phyloP scores from a whole-genome alignment of 306 rosid species.

The Pyrus betulifolia region DNA sequence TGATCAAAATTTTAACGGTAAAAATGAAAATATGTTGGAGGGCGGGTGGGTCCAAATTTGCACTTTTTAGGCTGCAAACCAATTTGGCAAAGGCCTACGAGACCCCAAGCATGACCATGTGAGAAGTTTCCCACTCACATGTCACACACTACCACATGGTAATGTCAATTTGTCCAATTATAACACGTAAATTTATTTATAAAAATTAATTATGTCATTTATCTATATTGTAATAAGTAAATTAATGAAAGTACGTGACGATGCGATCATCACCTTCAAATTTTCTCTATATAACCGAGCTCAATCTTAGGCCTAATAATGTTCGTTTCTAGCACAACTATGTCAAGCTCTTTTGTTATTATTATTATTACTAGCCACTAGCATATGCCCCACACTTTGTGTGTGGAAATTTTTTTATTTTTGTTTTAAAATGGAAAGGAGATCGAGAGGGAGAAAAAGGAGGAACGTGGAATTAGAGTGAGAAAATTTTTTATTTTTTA shows the following conservation, averaged over 20 bases:
- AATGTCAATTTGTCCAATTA: neutral
- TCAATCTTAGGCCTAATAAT: neutral
- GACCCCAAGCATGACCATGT: neutral
- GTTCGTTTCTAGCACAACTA: neutral
- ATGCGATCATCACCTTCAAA: too few relatives aligned
- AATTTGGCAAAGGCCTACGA: neutral
- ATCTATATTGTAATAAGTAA: neutral
- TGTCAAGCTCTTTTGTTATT: neutral
- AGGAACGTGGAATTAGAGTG: too few relatives aligned
- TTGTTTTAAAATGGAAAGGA: too few relatives aligned
- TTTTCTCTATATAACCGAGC: neutral
- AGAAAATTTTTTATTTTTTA: too few relatives aligned
- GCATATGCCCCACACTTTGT: too few relatives aligned
- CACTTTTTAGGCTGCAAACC: neutral
- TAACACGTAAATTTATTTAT: too few relatives aligned
- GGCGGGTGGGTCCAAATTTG: neutral
- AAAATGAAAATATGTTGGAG: neutral
- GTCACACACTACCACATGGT: neutral
- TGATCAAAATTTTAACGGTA: neutral
- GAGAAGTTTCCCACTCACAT: too few relatives aligned
- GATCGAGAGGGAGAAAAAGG: too few relatives aligned
- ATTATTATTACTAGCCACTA: too few relatives aligned
- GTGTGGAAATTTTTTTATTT: too few relatives aligned
- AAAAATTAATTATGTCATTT: too few relatives aligned
- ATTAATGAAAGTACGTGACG: too few relatives aligned